Evolutionary conservation across 192 early-diverging fungal genomes (phyloP), one percentile per base, ranked within the genome.

Genomic region (Pecoramyces ruminantium): DNA sequence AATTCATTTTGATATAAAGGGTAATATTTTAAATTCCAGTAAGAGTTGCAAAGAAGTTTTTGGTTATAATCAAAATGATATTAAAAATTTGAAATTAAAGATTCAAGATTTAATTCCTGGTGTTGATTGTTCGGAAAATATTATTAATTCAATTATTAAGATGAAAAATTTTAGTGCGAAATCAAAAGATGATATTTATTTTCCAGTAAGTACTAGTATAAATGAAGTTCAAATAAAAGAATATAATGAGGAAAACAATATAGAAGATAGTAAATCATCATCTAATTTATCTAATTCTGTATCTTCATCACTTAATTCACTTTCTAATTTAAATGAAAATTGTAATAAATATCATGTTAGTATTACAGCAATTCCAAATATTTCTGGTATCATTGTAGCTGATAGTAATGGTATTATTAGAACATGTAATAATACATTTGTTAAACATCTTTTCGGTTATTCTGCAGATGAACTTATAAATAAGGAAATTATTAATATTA

Each of bases 381-480:
- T 92, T 67, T 87, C 91, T 15, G 90, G 92, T 1, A 85, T 92
- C 11, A 85, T 92, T 79, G 91, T 90, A 5, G 80, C 86, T 8
- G 85, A 87, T 77, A 79, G 82, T n/a, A 81, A 83, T 38, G 91
- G 92, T 0, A 30, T 84, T 25, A 88, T 92, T 29, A 88, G 91
- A 42, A 86, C 86, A 25, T 87, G 85, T 79, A 92, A 88, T 82
- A 81, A 87, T 4, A 89, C 88, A 5, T 89, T 90, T 78, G 87
- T 88, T 15, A 92, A 91, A 82, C 92, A 91, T 78, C 81, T 92
- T 15, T 92, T 92, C 84, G 92, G 92, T 77, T 86, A 86, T 80
- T 78, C 83, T 13, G 79, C 87, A 4, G 82, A 85, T 28, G 88
- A 84, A 14, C 78, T 91, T 21, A 87, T 88, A 0, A 87, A 88